Base-by-base conservation (phyloP, 2,329 filamentous ascomycete species). In the Pseudomassariella vexata region DNA sequence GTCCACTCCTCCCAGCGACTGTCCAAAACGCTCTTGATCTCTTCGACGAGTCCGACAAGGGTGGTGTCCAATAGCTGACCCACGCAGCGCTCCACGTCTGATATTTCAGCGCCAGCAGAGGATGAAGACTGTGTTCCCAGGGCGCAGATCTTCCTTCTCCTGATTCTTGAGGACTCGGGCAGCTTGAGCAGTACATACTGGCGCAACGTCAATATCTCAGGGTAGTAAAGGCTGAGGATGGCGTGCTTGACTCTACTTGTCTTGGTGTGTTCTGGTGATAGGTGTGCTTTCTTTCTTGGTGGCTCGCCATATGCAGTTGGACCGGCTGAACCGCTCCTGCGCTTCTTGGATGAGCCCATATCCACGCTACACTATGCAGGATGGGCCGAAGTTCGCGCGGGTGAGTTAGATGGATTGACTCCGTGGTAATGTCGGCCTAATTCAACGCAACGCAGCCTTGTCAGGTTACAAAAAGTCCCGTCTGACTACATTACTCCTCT, bases 201-300 rank as follows among this genome's bases (percentile, higher is more conserved):
- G 46, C 86, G 78, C 36, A 95, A 63, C 0, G 79, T 79, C 34
- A 76, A 56, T 9, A 88, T 70, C 28, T 68, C 59, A 6, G 69
- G 59, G 57, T 88, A 94, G 59, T 81, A 84, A 39, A 73, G 70
- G 27, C 67, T 68, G 35, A 94, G 66, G 20, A 92, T 70, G 33
- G 76, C 74, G 50, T 86, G 79, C 25, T 53, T 46, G 46, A 60
- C 19, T 20, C 10, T 22, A 16, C 5, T 15, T 24, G n/a, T 15
- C n/a, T 24, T 28, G 12, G 19, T n/a, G n/a, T n/a, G n/a, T n/a
- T n/a, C n/a, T n/a, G n/a, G 16, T 9, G 24, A 8, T 4, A 15
- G 10, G 12, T 9, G 12, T 4, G 11, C 6, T 18, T 28, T 34
- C 20, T 29, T 34, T 9, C 12, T 18, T 4, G 28, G 10, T n/a